Percentiles rank a stretch among this genome's conserved stretches.
phyloP scores from a whole-genome alignment of 306 rosid genomes.

The Casuarina cunninghamiana region DNA sequence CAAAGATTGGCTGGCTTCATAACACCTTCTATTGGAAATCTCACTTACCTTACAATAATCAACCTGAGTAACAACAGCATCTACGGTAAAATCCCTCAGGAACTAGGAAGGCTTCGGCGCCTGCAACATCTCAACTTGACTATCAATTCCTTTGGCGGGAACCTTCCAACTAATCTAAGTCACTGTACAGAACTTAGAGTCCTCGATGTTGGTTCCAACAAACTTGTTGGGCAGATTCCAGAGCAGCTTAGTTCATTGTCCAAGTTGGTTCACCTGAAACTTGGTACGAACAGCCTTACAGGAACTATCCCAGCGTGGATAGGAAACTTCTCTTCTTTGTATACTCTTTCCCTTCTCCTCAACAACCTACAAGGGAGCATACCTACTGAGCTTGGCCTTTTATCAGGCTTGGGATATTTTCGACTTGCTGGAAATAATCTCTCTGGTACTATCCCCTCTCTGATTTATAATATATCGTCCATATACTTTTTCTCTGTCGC shows the following conservation, averaged over 20 bases:
- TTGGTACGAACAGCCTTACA: slow-evolving; percentile 28
- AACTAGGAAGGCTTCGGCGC: slow-evolving; percentile 27
- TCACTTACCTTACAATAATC: slow-evolving; percentile 32
- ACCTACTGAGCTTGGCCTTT: slow-evolving; percentile 35
- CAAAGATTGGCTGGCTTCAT: slow-evolving; percentile 25
- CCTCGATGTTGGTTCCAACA: not conserved
- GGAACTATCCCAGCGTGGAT: slow-evolving; percentile 57
- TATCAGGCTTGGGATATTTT: slow-evolving; percentile 26
- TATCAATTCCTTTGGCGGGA: slow-evolving; percentile 33
- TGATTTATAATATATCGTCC: slow-evolving; percentile 44
- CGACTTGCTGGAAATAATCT: slow-evolving; percentile 26
- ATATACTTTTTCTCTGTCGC: slow-evolving; percentile 28
- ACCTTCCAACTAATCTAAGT: slow-evolving; percentile 43
- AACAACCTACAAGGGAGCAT: slow-evolving; percentile 46
- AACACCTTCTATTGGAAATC: slow-evolving; percentile 45
- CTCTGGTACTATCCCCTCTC: slow-evolving; percentile 37
- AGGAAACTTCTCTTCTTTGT: slow-evolving; percentile 47
- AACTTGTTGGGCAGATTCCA: slow-evolving; percentile 24
- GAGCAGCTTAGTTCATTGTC: slow-evolving; percentile 17
- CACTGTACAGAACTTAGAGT: slow-evolving; percentile 24
- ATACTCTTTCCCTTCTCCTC: not conserved
- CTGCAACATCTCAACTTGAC: slow-evolving; percentile 33
- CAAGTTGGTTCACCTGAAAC: slow-evolving; percentile 14
- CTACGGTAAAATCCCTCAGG: slow-evolving; percentile 35
- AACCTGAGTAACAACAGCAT: slow-evolving; percentile 24